Conservation (phyloP, 2,329 filamentous ascomycete genomes). For the Cercospora sp. region DNA sequence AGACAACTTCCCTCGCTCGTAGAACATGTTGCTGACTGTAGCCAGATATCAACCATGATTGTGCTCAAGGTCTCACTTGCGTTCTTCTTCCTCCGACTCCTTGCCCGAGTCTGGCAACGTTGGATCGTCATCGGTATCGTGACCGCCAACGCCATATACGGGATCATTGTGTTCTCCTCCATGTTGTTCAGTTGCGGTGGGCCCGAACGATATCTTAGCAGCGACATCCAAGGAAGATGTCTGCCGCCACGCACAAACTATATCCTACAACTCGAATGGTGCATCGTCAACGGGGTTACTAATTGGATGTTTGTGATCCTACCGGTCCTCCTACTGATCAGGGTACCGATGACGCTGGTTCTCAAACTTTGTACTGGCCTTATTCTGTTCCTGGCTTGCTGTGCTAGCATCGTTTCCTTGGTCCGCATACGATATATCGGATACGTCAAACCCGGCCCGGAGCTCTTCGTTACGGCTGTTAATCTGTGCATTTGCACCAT, state of each 20-base stretch:
- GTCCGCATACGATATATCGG: slow-evolving; percentile 32
- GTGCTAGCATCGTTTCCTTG: slow-evolving; percentile 31
- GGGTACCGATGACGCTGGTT: slow-evolving; percentile 43
- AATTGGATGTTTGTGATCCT: slow-evolving; percentile 42
- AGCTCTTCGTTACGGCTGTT: slow-evolving; percentile 32
- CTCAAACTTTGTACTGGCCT: slow-evolving; percentile 45
- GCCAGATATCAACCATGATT: slow-evolving; percentile 40
- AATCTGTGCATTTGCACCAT: slow-evolving; percentile 37
- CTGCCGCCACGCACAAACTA: slow-evolving; percentile 21
- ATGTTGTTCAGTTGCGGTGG: slow-evolving; percentile 38
- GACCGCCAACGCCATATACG: slow-evolving; percentile 38
- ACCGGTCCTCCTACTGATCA: slow-evolving; percentile 44
- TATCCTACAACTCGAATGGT: slow-evolving; percentile 28
- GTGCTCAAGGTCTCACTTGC: slow-evolving; percentile 48
- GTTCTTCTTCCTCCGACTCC: slow-evolving; percentile 48
- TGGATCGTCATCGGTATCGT: slow-evolving; percentile 33
- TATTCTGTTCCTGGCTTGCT: slow-evolving; percentile 43
- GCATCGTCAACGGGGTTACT: slow-evolving; percentile 41
- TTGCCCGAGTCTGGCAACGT: slow-evolving; percentile 43
- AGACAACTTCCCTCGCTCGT: background rate
- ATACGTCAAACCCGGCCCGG: slow-evolving; percentile 20
- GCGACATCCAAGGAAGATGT: slow-evolving; percentile 28
- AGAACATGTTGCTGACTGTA: background rate
- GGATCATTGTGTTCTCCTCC: slow-evolving; percentile 38
- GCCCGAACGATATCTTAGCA: slow-evolving; percentile 27